Evolutionary conservation across 345 rosid genomes (phyloP).

Genomic region (Capsella bursapastoris): DNA sequence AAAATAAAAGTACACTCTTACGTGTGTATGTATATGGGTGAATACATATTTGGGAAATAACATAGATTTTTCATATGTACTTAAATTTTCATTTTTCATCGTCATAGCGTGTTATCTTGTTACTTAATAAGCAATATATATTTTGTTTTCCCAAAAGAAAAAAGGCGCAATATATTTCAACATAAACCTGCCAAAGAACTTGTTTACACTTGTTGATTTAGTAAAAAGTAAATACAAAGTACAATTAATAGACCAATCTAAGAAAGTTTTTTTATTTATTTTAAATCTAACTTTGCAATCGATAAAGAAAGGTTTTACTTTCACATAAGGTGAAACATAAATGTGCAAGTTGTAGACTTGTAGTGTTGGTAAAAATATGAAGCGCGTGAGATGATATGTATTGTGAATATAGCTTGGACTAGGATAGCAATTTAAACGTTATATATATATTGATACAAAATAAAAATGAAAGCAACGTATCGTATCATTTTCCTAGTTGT

Average conservation of each 20-base stretch:
- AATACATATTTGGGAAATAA: not conserved
- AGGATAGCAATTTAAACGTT: too few relatives aligned
- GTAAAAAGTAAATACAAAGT: too few relatives aligned
- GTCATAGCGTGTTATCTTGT: too few relatives aligned
- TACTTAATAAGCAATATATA: too few relatives aligned
- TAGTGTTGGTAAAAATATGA: slow-evolving; percentile 1
- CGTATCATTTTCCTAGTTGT: slow-evolving; percentile 42
- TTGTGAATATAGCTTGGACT: too few relatives aligned
- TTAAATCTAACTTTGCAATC: not conserved
- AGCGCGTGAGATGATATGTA: slow-evolving; percentile 28
- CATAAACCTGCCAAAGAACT: too few relatives aligned
- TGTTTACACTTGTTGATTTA: too few relatives aligned
- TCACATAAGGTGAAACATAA: slow-evolving; percentile 12
- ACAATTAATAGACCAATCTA: not conserved
- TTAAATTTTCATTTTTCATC: too few relatives aligned
- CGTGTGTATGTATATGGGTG: not conserved
- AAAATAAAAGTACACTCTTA: not conserved
- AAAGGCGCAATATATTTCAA: too few relatives aligned
- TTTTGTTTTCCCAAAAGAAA: too few relatives aligned
- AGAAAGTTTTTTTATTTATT: not conserved
- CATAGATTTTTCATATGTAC: not conserved
- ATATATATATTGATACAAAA: not conserved
- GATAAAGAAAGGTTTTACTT: not conserved
- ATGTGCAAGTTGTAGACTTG: slow-evolving; percentile 19
- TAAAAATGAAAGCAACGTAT: slow-evolving; percentile 40